A percentile compares a stretch with the other conserved stretches of the same genome.
phyloP scores from a whole-genome alignment of 78 protist species.

The Pelomyxa schiedti region DNA sequence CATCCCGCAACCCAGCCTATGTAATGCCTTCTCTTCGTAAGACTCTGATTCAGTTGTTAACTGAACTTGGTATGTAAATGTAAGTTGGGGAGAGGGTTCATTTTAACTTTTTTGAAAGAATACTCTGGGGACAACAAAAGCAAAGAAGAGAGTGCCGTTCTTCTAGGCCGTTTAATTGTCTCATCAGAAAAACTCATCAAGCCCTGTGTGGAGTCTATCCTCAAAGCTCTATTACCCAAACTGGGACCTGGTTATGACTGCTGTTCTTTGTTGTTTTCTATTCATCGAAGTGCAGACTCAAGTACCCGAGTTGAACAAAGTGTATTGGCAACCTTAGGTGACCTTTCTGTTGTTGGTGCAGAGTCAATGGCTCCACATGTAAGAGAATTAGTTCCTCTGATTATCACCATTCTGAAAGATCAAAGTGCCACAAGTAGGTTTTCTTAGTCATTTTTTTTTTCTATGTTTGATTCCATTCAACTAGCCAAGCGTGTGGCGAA shows the following conservation, averaged over 20 bases:
- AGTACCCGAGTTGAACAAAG: conserved; percentile 41
- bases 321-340: conserved; percentile 67
- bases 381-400: conserved; percentile 60
- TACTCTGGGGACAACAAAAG: conserved; percentile 36
- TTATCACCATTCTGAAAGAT: conserved; percentile 76
- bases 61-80: conserved; percentile 81
- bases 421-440: conserved; percentile 45
- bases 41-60: conserved; percentile 78
- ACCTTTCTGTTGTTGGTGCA: conserved; percentile 69
- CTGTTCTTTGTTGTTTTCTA: no score
- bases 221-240: conserved; percentile 57
- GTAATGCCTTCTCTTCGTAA: conserved; percentile 86
- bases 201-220: conserved; percentile 75
- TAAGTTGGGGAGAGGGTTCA: neutral
- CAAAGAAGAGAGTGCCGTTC: conserved; percentile 51
- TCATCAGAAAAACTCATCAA: conserved; percentile 54
- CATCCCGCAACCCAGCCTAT: conserved; percentile 82
- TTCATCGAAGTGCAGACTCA: no score
- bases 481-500: neutral
- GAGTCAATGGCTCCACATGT: conserved; percentile 45
- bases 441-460: no score
- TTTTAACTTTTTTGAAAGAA: no score
- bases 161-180: conserved; percentile 60
- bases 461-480: no score
- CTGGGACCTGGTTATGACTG: conserved; percentile 10